Evolutionary conservation across 495 filamentous ascomycete genomes (phyloP), one percentile per base, ranked within the genome.

Genomic region (Hypoxylon cercidicola): DNA sequence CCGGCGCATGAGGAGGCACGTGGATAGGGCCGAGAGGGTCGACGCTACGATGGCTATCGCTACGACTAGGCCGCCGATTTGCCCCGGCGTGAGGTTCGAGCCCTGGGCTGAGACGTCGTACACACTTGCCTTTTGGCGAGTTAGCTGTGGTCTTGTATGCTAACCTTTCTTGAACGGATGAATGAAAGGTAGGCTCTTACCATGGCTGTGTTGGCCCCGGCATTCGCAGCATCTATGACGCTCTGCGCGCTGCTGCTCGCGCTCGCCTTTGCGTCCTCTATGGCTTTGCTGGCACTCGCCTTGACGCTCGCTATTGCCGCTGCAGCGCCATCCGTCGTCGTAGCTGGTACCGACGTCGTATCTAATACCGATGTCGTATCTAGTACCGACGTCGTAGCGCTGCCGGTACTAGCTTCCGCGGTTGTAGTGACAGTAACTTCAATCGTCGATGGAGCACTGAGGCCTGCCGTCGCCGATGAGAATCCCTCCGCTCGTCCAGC

Each of bases 61-160:
- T 44, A 73, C 28, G n/a, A 68, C 47, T 9, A 73, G 62, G 20
- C 70, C 70, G 9, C 20, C 70, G 3, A 70, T 58, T 28, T 67
- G 66, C 4, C 68, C 64, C 19, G 60, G 39, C 7, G 50, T 54
- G 4, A 73, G 49, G 7, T 13, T 55, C 23, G 68, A 70, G 25
- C 59, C 44, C 21, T 60, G 44, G 15, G 19, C 4, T 23, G 60
- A 28, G 13, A 18, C 9, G 30, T 11, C 32, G 21, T 9, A 49
- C n/a, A 15, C 52, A 50, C 13, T 55, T 35, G 41, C 51, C 62
- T 66, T 25, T n/a, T n/a, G n/a, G n/a, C n/a, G 21, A 45, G 18
- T 5, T 51, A 8, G 19, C 59, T 41, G 62, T 57, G 56, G 46
- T 16, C 13, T 30, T 11, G 11, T 49, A 18, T 21, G 1, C 5